Conservation (phyloP, 1,284 basidiomycete genomes). For the Heterobasidion irregulare region DNA sequence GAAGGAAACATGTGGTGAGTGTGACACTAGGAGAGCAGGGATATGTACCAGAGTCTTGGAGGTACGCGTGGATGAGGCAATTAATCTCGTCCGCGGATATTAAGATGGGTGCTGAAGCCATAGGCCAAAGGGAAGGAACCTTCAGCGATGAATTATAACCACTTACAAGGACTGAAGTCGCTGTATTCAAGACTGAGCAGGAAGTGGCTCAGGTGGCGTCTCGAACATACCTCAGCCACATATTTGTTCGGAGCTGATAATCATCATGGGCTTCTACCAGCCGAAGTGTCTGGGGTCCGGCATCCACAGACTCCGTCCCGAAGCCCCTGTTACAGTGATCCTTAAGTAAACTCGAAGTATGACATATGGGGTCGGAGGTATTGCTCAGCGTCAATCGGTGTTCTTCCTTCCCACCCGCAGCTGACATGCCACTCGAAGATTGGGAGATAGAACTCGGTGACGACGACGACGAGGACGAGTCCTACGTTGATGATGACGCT, state of each 20-base stretch:
- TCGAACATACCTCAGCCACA: neutral
- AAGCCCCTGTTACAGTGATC: no score
- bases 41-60: slow-evolving; percentile 64
- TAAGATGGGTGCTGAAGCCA: slow-evolving; percentile 38
- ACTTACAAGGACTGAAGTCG: no score
- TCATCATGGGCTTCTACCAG: neutral
- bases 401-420: neutral
- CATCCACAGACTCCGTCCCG: no score
- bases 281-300: neutral
- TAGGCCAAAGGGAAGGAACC: neutral
- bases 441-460: slow-evolving; percentile 16
- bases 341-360: no score
- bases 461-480: slow-evolving; percentile 10
- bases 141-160: neutral
- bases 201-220: neutral
- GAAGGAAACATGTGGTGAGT: neutral
- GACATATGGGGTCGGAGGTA: neutral
- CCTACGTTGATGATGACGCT: slow-evolving; percentile 15
- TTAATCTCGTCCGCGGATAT: slow-evolving; percentile 82
- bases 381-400: neutral
- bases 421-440: neutral
- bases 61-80: slow-evolving; percentile 75
- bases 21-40: neutral
- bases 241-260: neutral
- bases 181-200: neutral